Evolutionary conservation across 2,329 filamentous ascomycete genomes (phyloP).

Genomic region (Sporothrix pallida): DNA sequence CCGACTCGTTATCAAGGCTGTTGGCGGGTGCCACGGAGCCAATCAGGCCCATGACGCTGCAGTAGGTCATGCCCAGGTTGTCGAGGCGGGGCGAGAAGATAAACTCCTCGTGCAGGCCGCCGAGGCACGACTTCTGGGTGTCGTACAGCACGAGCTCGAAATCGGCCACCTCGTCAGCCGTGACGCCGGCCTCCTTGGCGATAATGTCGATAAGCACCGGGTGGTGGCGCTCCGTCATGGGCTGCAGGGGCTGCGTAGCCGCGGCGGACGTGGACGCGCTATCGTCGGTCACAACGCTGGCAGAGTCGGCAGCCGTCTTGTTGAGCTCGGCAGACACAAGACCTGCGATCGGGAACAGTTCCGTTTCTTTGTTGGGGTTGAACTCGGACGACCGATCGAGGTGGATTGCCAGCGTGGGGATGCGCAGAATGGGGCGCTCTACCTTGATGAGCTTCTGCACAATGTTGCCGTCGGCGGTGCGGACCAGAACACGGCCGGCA

Average conservation of each 20-base stretch:
- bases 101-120: slow-evolving; percentile 90
- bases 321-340: slow-evolving; percentile 89
- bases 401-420: slow-evolving; percentile 93
- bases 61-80: slow-evolving; percentile 96
- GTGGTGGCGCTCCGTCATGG: slow-evolving; percentile 83
- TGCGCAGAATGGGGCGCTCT: slow-evolving; percentile 85
- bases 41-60: slow-evolving; percentile 83
- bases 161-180: slow-evolving; percentile 77
- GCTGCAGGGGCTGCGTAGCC: slow-evolving; percentile 71
- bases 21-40: slow-evolving; percentile 69
- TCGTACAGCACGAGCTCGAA: slow-evolving; percentile 98
- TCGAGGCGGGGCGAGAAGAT: slow-evolving; percentile 96
- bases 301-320: slow-evolving; percentile 53
- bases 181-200: slow-evolving; percentile 75
- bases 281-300: slow-evolving; percentile 50
- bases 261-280: slow-evolving; percentile 44
- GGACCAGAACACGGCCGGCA: slow-evolving; percentile 85
- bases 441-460: slow-evolving; percentile 87
- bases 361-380: slow-evolving; percentile 94
- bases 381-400: slow-evolving; percentile 86
- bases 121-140: slow-evolving; percentile 86
- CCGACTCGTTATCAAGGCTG: slow-evolving; percentile 68
- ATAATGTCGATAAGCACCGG: slow-evolving; percentile 84
- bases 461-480: slow-evolving; percentile 69
- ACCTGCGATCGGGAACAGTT: slow-evolving; percentile 91